Percentiles rank a stretch among this genome's conserved stretches.
These are phyloP conservation scores for Scheffersomyces lignosus DNA, from an alignment of 805 yeast species.

Conservation along the genomic window DNA sequence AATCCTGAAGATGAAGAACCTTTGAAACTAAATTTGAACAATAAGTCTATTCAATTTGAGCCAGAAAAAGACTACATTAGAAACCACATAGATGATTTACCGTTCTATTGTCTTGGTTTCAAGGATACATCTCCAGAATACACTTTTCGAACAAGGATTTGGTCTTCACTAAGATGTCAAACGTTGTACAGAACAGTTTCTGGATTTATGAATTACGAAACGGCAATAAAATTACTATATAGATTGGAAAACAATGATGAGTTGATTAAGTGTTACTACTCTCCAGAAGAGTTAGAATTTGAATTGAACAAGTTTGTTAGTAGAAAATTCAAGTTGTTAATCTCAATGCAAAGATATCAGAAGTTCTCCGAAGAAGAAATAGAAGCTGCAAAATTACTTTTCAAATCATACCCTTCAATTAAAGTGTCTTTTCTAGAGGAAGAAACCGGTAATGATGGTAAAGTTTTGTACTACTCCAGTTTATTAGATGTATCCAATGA, in stretches of 20 bases:
- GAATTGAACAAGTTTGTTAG: constrained; percentile 50
- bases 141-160: constrained; percentile 70
- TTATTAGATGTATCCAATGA: constrained; percentile 40
- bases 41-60: not conserved
- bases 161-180: constrained; percentile 86
- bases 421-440: constrained; percentile 56
- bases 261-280: constrained; percentile 6
- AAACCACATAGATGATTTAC: constrained; percentile 58
- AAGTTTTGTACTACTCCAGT: constrained; percentile 59
- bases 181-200: constrained; percentile 81
- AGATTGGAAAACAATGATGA: constrained; percentile 63
- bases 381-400: constrained; percentile 64
- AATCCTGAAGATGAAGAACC: not conserved
- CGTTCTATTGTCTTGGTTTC: constrained; percentile 72
- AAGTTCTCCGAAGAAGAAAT: constrained; percentile 64
- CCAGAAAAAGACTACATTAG: constrained; percentile 20
- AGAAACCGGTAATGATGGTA: constrained; percentile 44
- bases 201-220: constrained; percentile 78
- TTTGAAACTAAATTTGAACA: not conserved
- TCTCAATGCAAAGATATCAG: constrained; percentile 85
- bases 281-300: constrained; percentile 12
- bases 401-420: constrained; percentile 72
- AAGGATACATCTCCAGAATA: constrained; percentile 63
- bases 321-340: constrained; percentile 75
- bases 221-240: constrained; percentile 69